phyloP scores from a whole-genome alignment of 768 basidiomycete genomes.

The Phylloporus rhodoxanthus region DNA sequence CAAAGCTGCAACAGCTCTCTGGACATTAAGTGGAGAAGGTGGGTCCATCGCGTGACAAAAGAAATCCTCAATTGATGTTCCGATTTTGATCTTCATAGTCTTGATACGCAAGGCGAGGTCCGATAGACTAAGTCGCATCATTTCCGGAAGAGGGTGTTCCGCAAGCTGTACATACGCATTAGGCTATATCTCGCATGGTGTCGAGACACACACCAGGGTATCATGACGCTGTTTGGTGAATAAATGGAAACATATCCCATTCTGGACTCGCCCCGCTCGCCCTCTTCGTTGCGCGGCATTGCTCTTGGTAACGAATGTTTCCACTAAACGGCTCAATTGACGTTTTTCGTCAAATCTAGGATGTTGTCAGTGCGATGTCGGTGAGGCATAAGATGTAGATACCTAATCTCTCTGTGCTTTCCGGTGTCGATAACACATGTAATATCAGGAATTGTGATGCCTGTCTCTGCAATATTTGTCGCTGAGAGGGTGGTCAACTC shows the following conservation, averaged over 20 bases:
- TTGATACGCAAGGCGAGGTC: slow-evolving; percentile 89
- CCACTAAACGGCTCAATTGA: slow-evolving; percentile 85
- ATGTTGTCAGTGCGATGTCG: slow-evolving; percentile 2
- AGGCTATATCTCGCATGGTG: neutral
- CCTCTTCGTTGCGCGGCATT: slow-evolving; percentile 89
- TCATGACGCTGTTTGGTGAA: slow-evolving; percentile 89
- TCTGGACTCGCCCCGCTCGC: slow-evolving; percentile 85
- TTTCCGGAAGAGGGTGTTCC: slow-evolving; percentile 90
- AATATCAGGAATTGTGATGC: slow-evolving; percentile 97
- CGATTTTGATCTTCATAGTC: slow-evolving; percentile 87
- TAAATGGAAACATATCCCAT: slow-evolving; percentile 89
- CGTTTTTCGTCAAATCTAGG: slow-evolving; percentile 92
- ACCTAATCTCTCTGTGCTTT: slow-evolving; percentile 93
- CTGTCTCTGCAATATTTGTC: slow-evolving; percentile 93
- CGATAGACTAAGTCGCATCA: slow-evolving; percentile 87
- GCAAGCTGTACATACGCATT: slow-evolving; percentile 52
- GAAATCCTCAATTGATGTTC: slow-evolving; percentile 83
- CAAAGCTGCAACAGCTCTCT: slow-evolving; percentile 83
- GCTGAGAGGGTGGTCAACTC: slow-evolving; percentile 37
- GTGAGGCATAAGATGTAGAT: slow-evolving; percentile 3
- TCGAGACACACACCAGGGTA: slow-evolving; percentile 45
- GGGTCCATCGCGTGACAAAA: slow-evolving; percentile 86
- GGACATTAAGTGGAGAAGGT: slow-evolving; percentile 78
- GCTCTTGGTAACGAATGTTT: slow-evolving; percentile 86
- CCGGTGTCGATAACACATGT: slow-evolving; percentile 95